Conservation (phyloP, 2,329 filamentous ascomycete species). For the Colletotrichum nymphaeae region DNA sequence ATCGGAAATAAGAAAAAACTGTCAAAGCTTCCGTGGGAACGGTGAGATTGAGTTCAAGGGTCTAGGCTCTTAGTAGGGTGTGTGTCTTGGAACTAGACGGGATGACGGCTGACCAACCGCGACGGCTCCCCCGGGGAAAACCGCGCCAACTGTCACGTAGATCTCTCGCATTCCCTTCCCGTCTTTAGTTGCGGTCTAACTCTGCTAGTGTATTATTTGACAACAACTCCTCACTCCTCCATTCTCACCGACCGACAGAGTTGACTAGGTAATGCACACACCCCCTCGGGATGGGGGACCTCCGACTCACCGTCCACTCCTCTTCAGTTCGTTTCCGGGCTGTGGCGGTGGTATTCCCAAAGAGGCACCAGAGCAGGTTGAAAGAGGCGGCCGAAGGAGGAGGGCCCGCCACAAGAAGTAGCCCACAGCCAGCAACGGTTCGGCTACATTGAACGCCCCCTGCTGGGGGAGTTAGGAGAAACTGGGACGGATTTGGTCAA, state of each 20-base stretch:
- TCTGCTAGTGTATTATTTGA: background rate
- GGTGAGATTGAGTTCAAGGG: conserved; percentile 7
- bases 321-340: conserved; percentile 11
- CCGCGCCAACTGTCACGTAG: background rate
- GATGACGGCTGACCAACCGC: conserved; percentile 12
- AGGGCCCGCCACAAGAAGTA: background rate
- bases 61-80: background rate
- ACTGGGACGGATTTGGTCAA: conserved; percentile 9
- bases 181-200: background rate
- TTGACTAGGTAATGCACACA: background rate
- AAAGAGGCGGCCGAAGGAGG: background rate
- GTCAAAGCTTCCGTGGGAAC: conserved; percentile 1
- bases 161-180: conserved; percentile 28
- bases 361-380: background rate
- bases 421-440: conserved; percentile 19
- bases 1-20: background rate
- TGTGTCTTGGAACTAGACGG: conserved; percentile 1
- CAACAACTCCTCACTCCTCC: background rate
- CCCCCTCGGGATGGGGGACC: background rate
- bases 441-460: conserved; percentile 4
- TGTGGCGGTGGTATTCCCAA: background rate
- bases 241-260: too few relatives aligned
- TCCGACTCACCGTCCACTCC: background rate
- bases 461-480: background rate
- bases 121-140: background rate